Percentiles rank a stretch among this genome's conserved stretches.
These are phyloP conservation scores for Pichia nanzhaoensis DNA, from an alignment of 805 yeast genomes.

Conservation along the genomic window DNA sequence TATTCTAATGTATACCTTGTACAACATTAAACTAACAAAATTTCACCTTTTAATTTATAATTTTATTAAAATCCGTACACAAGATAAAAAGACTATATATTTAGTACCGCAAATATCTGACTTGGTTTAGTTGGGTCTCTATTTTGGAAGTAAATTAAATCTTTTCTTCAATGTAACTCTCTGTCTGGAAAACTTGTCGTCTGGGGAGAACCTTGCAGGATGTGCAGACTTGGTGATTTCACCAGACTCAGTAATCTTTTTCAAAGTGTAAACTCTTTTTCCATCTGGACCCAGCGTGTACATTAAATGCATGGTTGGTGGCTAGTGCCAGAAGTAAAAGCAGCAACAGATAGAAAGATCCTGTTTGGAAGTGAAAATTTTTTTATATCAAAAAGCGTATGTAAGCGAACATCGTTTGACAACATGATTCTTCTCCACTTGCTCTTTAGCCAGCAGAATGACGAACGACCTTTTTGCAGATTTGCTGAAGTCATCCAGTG, in stretches of 20 bases:
- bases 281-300: conserved; percentile 93
- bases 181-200: conserved; percentile 98
- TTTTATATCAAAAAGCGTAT: neutral
- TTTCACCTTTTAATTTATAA: too few species aligned
- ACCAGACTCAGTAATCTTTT: conserved; percentile 75
- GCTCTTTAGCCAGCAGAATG: neutral
- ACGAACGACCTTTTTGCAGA: conserved; percentile 38
- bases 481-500: conserved; percentile 28
- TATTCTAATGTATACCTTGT: too few species aligned
- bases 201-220: conserved; percentile 99
- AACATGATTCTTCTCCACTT: too few species aligned
- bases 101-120: neutral
- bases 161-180: conserved; percentile 97
- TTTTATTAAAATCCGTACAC: too few species aligned
- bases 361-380: neutral
- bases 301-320: conserved; percentile 85
- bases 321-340: neutral
- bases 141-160: conserved; percentile 76
- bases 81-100: neutral
- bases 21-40: too few species aligned
- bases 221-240: conserved; percentile 98
- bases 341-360: neutral
- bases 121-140: neutral
- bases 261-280: conserved; percentile 88
- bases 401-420: too few species aligned